Base-by-base conservation (phyloP, 352 stramenopile genomes). In the Aphanomyces astaci region DNA sequence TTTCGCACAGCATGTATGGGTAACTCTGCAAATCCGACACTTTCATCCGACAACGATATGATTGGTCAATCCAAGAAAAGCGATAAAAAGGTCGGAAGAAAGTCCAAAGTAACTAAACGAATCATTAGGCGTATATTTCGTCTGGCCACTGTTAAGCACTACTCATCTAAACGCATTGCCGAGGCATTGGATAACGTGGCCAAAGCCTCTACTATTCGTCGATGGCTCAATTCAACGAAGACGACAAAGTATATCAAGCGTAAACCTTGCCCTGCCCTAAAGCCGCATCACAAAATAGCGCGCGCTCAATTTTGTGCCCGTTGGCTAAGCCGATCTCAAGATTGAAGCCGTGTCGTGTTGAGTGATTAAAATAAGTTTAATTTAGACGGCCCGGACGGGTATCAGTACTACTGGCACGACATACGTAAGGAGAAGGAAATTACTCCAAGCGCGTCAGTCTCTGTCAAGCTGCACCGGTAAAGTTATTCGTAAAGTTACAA, bases 341-440 rank as follows among this genome's bases (percentile, higher is more conserved):
- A n/a, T 49, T 49, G 40, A n/a, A 15, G 1, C 40, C 40, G 40
- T 49, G 40, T 49, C 1, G 40, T 49, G 15, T 49, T 49, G n/a
- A n/a, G n/a, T n/a, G n/a, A n/a, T n/a, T n/a, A n/a, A n/a, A n/a
- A n/a, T n/a, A n/a, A n/a, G n/a, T 49, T 72, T n/a, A 75, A 75
- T 15, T 60, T 72, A 13, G 64, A 75, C 28, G 65, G 71, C 1
- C 62, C 54, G 10, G 66, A 73, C 4, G 62, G 71, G 1, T 24
- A 55, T 0, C 55, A 75, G 48, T 71, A 60, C 25, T 73, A 71
- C 24, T 75, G 71, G 66, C 71, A 64, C 33, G 62, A 72, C 32
- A 25, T 72, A 5, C 10, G 66, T 30, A n/a, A 28, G 2, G 53
- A 71, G 19, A 24, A 46, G 24, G 1, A 49, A 49, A 49, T n/a